Percentiles rank a stretch among this genome's conserved stretches.
Evolutionary conservation across 306 rosid genomes (phyloP).

Genomic region (Arachis stenosperma): DNA sequence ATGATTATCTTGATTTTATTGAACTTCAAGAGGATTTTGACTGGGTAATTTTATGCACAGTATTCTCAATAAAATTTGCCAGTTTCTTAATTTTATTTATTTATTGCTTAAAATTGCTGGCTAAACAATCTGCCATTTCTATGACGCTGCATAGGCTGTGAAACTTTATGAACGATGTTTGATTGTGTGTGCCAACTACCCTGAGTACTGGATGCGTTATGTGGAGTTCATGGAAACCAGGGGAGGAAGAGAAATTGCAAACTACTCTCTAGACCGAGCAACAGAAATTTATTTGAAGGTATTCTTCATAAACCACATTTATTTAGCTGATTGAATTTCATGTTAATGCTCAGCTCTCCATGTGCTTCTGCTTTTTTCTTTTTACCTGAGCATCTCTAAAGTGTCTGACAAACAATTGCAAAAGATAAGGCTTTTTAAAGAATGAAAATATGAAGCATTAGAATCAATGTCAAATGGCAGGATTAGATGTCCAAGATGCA

Average conservation of each 20-base stretch:
- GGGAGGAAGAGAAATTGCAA: conserved; percentile 96
- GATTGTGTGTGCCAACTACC: conserved; percentile 89
- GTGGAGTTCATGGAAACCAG: conserved; percentile 84
- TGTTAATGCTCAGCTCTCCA: conserved; percentile 21
- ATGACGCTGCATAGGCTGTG: conserved; percentile 59
- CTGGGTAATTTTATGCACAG: conserved; percentile 64
- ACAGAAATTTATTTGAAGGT: conserved; percentile 80
- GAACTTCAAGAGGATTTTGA: conserved; percentile 90
- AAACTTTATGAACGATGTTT: conserved; percentile 92
- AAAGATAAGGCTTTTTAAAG: conserved; percentile 5
- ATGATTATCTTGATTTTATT: conserved; percentile 78
- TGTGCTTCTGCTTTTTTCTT: not conserved
- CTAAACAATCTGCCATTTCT: conserved; percentile 36
- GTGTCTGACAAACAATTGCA: conserved; percentile 28
- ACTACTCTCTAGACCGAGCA: conserved; percentile 78
- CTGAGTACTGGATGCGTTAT: conserved; percentile 94
- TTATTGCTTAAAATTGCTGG: not conserved
- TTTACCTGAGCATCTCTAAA: conserved; percentile 11
- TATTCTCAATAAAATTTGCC: conserved; percentile 36
- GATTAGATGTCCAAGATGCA: conserved; percentile 11
- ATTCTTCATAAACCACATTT: conserved; percentile 29
- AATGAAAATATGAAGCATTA: conserved; percentile 24
- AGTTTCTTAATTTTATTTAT: not conserved
- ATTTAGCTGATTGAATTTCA: conserved; percentile 37
- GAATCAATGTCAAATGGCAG: conserved; percentile 9